These are phyloP conservation scores for Metschnikowia santaceciliae DNA, from an alignment of 805 yeast species.

Conservation along the genomic window DNA sequence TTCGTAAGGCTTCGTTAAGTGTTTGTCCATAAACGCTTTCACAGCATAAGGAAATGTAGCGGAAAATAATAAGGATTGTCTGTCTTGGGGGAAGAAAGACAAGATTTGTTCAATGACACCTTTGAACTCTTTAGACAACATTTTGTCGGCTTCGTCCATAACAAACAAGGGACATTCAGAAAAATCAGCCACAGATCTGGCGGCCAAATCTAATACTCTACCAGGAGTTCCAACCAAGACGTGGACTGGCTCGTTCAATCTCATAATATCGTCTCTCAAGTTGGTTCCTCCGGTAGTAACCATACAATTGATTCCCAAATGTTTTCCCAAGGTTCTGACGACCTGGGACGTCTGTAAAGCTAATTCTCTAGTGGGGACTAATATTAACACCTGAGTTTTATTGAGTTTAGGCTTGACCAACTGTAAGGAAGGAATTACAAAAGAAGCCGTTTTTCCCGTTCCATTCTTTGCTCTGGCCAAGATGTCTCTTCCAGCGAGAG, in stretches of 20 bases:
- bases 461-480: slow-evolving; percentile 98
- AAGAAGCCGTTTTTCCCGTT: slow-evolving; percentile 98
- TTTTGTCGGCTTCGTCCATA: slow-evolving; percentile 99
- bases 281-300: slow-evolving; percentile 98
- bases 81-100: slow-evolving; percentile 61
- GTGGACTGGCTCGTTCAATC: slow-evolving; percentile 91
- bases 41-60: slow-evolving; percentile 97
- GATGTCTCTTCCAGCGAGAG: slow-evolving; percentile 91
- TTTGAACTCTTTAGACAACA: slow-evolving; percentile 87
- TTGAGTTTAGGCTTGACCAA: slow-evolving; percentile 77
- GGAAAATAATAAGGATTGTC: slow-evolving; percentile 82
- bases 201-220: slow-evolving; percentile 89
- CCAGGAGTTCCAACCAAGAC: slow-evolving; percentile 97
- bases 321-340: slow-evolving; percentile 92
- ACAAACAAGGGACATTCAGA: slow-evolving; percentile 83
- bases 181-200: slow-evolving; percentile 82
- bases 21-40: slow-evolving; percentile 86
- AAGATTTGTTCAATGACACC: slow-evolving; percentile 83
- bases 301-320: slow-evolving; percentile 89
- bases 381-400: slow-evolving; percentile 85
- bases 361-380: slow-evolving; percentile 96
- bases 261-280: slow-evolving; percentile 87
- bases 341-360: slow-evolving; percentile 98
- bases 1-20: slow-evolving; percentile 87
- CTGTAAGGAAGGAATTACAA: slow-evolving; percentile 89